Base-by-base conservation (phyloP, 192 early-diverging fungal genomes). In the Rhizophagus sp. region DNA sequence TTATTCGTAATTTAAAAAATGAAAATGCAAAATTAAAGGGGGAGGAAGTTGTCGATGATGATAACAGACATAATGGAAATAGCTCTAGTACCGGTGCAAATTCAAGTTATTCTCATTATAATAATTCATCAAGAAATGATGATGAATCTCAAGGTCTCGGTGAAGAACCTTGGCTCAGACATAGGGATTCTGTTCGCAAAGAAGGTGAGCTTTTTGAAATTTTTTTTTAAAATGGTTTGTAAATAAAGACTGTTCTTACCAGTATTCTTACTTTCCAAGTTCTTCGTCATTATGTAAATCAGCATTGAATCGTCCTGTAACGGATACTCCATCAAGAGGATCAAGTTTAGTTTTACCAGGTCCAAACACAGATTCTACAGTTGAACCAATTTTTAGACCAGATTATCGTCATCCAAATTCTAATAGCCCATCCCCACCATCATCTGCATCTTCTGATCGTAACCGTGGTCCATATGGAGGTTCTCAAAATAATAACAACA, bases 111-210 rank as follows among this genome's bases (percentile, higher is more conserved):
- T 68, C 63, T 22, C 64, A 50, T 39, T 49, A 25, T 34, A 27
- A 13, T 39, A 41, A 52, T 62, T 25, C 47, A 61, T 24, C 62
- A 1, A 47, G 27, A 47, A 66, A 47, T 50, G 76, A 79, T 17
- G 78, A 79, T 44, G 78, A 79, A 24, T 5, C 33, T 34, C 30
- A 36, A 50, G 68, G 50, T 34, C 36, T 71, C 8, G 66, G 49
- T 12, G 78, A 79, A 6, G 78, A 79, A 62, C 78, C 78, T 12
- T 79, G 78, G 78, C 25, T 71, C 1, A 79, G 78, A 49, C 62
- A 66, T 47, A 75, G 62, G 19, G 74, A 75, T 39, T 19, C n/a
- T 19, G 15, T 9, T 62, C 33, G 62, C 2, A 63, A 75, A 22
- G 74, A 61, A 10, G 19, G 50, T 75, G 15, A 15, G 22, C 27